Base-by-base conservation (phyloP, 768 basidiomycete genomes). In the Termitomyces sp. region DNA sequence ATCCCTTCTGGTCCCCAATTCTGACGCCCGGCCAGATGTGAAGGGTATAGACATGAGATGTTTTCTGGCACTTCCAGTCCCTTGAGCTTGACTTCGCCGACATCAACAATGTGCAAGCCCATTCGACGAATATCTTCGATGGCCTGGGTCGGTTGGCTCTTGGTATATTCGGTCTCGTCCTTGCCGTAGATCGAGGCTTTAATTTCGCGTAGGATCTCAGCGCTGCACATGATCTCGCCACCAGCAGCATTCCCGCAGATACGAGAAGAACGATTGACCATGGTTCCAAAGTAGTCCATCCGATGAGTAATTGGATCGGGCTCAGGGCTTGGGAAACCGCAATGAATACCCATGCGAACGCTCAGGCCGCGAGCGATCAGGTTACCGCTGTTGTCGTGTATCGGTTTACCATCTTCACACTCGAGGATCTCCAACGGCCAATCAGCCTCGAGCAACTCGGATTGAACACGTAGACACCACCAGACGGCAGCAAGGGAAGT, bases 211-310 rank as follows among this genome's bases (percentile, higher is more conserved):
- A 94, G 78, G 61, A 95, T 86, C 56, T 97, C 94, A 3, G 85
- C 81, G 65, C 91, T 94, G 65, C 91, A 88, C 83, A 90, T 88
- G 67, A 98, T 91, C 69, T 98, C 93, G 0, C 97, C 97, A 7
- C 97, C 97, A 9, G 84, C 83, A 0, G 97, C 94, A 56, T 76
- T 81, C 21, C 86, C 84, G 58, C 78, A 83, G 64, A 99, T 91
- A 40, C 96, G 82, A 5, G 96, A 85, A 0, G 95, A 80, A 32
- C 94, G 89, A 70, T 98, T 98, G 62, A 96, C 93, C 84, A 97
- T 92, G 1, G 94, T 88, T 0, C 95, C 95, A 64, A 96, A 91
- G 72, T 98, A 98, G 69, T 98, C 96, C 97, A 99, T 98, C 44
- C 97, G 88, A 57, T 85, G 77, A 4, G 94, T 96, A 66, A 93